Evolutionary conservation across 768 basidiomycete species (phyloP), one percentile per base, ranked within the genome.

Genomic region (Naganishia vaughanmartiniae): DNA sequence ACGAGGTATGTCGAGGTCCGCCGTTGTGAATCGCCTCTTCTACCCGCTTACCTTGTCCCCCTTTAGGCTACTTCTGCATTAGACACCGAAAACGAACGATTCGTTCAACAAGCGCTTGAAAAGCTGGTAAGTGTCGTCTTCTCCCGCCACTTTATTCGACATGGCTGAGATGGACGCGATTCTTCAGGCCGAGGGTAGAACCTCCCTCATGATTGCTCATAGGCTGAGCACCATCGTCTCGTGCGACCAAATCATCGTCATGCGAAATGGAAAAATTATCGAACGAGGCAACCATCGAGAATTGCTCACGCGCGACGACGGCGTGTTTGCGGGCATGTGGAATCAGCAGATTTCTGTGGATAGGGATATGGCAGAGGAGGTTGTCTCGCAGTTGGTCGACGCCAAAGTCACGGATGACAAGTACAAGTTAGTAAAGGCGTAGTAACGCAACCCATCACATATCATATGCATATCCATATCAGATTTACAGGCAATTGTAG

Each of bases 321-420:
- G 90, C 63, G 76, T 87, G 46, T 93, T 93, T 75, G 89, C 90
- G 15, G 84, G 86, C 0, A 90, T 94, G 90, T 96, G 93, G 93
- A 88, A 90, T 0, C 87, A 91, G 77, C 90, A 94, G 76, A 84
- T 89, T 34, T 87, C 87, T 28, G 66, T 69, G 15, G 73, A 72
- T 39, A 30, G 39, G 3, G 42, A 48, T 19, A 51, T 60, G 33
- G 63, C 54, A 30, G 69, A 56, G 12, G 65, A 66, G 42, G 51
- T 42, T 5, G 53, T 51, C 17, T 21, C 19, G 39, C 24, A 42
- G 39, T 26, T 63, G 24, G 60, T 45, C 2, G 33, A 63, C 10
- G 39, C 46, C n/a, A 63, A 63, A 26, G 39, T 63, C 30, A n/a
- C 60, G 39, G 60, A 63, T 63, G 39, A 63, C n/a, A 21, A 51